Evolutionary conservation across 352 stramenopile genomes (phyloP).

Genomic region (Globisporangium middletonii): DNA sequence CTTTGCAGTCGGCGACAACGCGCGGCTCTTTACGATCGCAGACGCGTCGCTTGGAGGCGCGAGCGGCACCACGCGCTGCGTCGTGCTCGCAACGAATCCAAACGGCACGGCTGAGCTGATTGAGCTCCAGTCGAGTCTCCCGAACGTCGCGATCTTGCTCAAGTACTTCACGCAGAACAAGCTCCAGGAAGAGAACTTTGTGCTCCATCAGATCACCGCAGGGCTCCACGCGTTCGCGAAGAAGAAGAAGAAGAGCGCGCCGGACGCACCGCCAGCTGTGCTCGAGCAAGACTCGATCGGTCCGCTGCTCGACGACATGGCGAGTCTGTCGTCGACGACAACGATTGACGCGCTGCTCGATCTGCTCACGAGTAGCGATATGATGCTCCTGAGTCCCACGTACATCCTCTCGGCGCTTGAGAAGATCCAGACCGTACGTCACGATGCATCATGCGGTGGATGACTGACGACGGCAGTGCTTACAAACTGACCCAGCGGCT

Average conservation of each 20-base stretch:
- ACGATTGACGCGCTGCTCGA: conserved; percentile 72
- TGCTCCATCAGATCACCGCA: conserved; percentile 75
- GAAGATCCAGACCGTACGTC: conserved; percentile 52
- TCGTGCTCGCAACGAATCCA: conserved; percentile 35
- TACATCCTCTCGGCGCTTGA: conserved; percentile 63
- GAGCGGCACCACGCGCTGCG: conserved; percentile 34
- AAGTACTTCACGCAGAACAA: conserved; percentile 87
- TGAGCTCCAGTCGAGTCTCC: conserved; percentile 45
- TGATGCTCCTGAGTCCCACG: conserved; percentile 41
- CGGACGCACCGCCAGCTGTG: conserved; percentile 20
- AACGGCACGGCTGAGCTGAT: conserved; percentile 43
- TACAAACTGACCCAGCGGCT: neutral
- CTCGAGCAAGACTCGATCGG: conserved; percentile 48
- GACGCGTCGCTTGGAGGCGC: conserved; percentile 14
- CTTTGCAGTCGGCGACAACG: conserved; percentile 59
- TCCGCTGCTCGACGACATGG: conserved; percentile 59
- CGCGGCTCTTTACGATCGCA: conserved; percentile 58
- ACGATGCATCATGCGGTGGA: neutral
- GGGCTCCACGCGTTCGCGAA: conserved; percentile 67
- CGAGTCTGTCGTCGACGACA: conserved; percentile 48
- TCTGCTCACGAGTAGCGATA: conserved; percentile 54
- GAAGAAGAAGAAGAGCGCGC: conserved; percentile 27
- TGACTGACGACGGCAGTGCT: neutral
- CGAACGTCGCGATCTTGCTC: conserved; percentile 58
- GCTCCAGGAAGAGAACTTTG: conserved; percentile 82